phyloP scores from a whole-genome alignment of 805 yeast species.

The Saccharomycopsis olivae region DNA sequence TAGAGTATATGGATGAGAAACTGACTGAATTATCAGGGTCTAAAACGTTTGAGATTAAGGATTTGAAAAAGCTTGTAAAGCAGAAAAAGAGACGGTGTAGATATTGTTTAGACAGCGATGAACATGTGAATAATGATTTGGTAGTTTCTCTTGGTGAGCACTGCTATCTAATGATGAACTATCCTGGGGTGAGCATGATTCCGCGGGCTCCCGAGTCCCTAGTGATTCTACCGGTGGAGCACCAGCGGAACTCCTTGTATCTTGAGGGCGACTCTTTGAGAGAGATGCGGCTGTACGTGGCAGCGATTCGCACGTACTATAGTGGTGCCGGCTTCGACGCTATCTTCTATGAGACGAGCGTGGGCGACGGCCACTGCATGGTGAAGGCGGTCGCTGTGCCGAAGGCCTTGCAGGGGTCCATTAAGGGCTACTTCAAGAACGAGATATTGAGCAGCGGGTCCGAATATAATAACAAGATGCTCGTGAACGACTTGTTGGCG shows the following conservation, averaged over 20 bases:
- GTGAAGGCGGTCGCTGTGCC: constrained; percentile 37
- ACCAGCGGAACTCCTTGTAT: constrained; percentile 28
- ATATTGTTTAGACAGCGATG: constrained; percentile 28
- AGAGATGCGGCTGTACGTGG: constrained; percentile 35
- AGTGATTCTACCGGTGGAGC: constrained; percentile 34
- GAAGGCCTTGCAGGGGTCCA: constrained; percentile 21
- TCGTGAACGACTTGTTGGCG: constrained; percentile 30
- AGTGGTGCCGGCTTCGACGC: constrained; percentile 27
- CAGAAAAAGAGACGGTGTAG: constrained; percentile 23
- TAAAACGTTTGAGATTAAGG: constrained; percentile 19
- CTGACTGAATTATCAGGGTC: constrained; percentile 28
- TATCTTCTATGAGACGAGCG: constrained; percentile 34
- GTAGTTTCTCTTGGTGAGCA: constrained; percentile 31
- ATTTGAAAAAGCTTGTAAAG: neutral
- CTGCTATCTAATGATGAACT: constrained; percentile 23
- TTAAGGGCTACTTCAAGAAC: constrained; percentile 33
- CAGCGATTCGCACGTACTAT: constrained; percentile 31
- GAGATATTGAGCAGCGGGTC: constrained; percentile 23
- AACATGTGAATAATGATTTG: constrained; percentile 24
- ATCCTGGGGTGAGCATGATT: neutral
- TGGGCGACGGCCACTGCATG: constrained; percentile 30
- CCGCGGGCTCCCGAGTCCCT: constrained; percentile 13
- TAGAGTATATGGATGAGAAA: constrained; percentile 34
- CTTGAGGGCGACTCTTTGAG: constrained; percentile 26
- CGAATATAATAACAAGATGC: constrained; percentile 20